phyloP scores from a whole-genome alignment of 73 alveolate genomes.

The Symbiodinium natans region DNA sequence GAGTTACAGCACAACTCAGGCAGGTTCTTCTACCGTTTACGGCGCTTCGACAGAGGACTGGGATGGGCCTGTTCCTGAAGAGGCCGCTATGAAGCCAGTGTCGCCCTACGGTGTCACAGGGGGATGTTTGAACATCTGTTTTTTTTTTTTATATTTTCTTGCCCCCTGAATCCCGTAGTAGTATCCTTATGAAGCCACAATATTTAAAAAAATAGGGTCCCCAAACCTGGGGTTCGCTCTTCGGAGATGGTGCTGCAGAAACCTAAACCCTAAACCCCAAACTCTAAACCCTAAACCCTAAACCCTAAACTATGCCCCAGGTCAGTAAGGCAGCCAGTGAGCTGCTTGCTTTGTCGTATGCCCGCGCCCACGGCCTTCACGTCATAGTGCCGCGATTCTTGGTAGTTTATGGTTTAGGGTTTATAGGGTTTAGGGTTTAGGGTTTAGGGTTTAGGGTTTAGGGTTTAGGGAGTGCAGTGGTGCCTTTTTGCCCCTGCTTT shows the following conservation, averaged over 20 bases:
- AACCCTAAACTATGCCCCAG: too few relatives aligned
- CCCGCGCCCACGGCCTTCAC: slow-evolving; percentile 73
- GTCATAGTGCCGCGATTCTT: not conserved
- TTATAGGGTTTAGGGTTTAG: too few relatives aligned
- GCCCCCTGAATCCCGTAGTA: not conserved
- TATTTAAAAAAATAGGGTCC: too few relatives aligned
- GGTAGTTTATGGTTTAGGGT: not conserved
- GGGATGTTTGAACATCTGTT: too few relatives aligned
- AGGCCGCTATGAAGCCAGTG: slow-evolving; percentile 86
- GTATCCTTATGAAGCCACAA: too few relatives aligned
- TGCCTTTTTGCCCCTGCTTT: too few relatives aligned
- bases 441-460: not conserved
- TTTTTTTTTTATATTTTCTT: not conserved
- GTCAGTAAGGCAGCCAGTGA: not conserved
- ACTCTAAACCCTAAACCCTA: too few relatives aligned
- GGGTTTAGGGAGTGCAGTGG: too few relatives aligned
- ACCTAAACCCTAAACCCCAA: too few relatives aligned
- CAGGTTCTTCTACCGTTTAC: slow-evolving; percentile 78
- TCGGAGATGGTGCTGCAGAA: too few relatives aligned
- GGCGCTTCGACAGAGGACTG: slow-evolving; percentile 83
- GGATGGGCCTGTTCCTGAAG: slow-evolving; percentile 91
- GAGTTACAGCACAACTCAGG: too few relatives aligned
- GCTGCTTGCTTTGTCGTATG: slow-evolving; percentile 55
- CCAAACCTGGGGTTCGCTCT: too few relatives aligned
- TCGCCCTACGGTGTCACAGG: slow-evolving; percentile 71